Evolutionary conservation across 805 yeast genomes (phyloP).

Genomic region (Candida anglica): DNA sequence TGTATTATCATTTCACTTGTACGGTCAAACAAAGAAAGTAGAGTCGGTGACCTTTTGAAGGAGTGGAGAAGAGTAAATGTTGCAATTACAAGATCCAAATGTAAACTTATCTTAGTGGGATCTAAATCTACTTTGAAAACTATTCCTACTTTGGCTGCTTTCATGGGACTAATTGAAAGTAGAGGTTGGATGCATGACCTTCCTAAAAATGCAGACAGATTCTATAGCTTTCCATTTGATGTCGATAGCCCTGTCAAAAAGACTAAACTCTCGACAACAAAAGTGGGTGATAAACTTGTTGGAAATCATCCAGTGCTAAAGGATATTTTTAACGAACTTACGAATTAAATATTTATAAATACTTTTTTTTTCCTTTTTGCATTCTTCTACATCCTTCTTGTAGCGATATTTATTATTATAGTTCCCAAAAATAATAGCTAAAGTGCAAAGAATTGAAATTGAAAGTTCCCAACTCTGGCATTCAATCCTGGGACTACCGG

Average conservation of each 20-base stretch:
- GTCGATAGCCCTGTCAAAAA: slow-evolving; percentile 2
- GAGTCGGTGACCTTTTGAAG: slow-evolving; percentile 71
- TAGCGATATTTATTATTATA: neutral
- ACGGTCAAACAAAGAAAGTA: slow-evolving; percentile 62
- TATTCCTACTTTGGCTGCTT: slow-evolving; percentile 51
- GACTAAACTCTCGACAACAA: slow-evolving; percentile 1
- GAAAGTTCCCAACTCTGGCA: slow-evolving; percentile 18
- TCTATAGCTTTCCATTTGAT: slow-evolving; percentile 26
- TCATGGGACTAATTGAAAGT: slow-evolving; percentile 52
- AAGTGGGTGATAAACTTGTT: slow-evolving; percentile 1
- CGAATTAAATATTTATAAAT: slow-evolving; percentile 4
- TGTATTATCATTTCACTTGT: slow-evolving; percentile 89
- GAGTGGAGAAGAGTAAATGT: slow-evolving; percentile 95
- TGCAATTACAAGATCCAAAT: slow-evolving; percentile 85
- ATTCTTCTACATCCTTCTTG: no score
- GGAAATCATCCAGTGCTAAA: slow-evolving; percentile 15
- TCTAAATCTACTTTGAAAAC: slow-evolving; percentile 59
- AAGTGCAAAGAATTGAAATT: slow-evolving; percentile 34
- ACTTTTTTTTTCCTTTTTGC: no score
- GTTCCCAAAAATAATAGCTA: slow-evolving; percentile 5
- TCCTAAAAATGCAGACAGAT: slow-evolving; percentile 38
- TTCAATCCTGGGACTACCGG: no score
- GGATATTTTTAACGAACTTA: slow-evolving; percentile 28
- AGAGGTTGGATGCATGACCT: slow-evolving; percentile 64
- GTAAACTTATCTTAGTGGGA: slow-evolving; percentile 81